Evolutionary conservation across 2,329 filamentous ascomycete species (phyloP).

Genomic region (Verticillium zaregamsianum): DNA sequence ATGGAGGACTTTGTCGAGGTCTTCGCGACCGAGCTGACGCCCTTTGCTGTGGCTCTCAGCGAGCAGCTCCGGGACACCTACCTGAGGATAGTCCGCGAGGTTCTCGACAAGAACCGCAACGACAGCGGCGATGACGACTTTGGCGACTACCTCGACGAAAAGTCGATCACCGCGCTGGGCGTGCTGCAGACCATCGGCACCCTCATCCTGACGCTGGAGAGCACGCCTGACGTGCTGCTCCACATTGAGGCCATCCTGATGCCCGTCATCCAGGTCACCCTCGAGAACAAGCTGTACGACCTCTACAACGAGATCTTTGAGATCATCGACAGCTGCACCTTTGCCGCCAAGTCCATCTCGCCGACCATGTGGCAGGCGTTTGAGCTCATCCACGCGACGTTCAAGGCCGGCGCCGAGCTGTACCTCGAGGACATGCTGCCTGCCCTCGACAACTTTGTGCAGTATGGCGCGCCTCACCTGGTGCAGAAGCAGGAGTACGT

Average conservation of each 20-base stretch:
- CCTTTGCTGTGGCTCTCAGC: constrained; percentile 92
- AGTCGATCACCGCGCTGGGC: constrained; percentile 95
- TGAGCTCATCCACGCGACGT: constrained; percentile 91
- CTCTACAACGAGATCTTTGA: constrained; percentile 98
- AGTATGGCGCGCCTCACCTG: constrained; percentile 80
- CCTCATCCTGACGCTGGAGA: constrained; percentile 92
- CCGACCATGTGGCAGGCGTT: constrained; percentile 98
- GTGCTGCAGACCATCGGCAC: constrained; percentile 97
- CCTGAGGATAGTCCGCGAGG: constrained; percentile 84
- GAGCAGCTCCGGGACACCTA: constrained; percentile 97
- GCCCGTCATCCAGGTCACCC: constrained; percentile 92
- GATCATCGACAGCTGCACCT: constrained; percentile 98
- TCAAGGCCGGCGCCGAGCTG: constrained; percentile 93
- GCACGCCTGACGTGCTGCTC: constrained; percentile 89
- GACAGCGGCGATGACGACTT: constrained; percentile 74
- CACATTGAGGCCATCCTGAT: constrained; percentile 95
- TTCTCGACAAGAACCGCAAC: constrained; percentile 78
- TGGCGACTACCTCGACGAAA: constrained; percentile 92
- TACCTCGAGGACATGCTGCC: constrained; percentile 99
- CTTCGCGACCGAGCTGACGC: constrained; percentile 93
- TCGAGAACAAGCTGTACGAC: constrained; percentile 97
- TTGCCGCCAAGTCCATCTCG: constrained; percentile 92
- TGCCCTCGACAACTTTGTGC: constrained; percentile 94
- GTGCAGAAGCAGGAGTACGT: constrained; percentile 82
- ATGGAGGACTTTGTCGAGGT: constrained; percentile 99